Conservation (phyloP, 1,284 basidiomycete species). For the Irpex sp. region DNA sequence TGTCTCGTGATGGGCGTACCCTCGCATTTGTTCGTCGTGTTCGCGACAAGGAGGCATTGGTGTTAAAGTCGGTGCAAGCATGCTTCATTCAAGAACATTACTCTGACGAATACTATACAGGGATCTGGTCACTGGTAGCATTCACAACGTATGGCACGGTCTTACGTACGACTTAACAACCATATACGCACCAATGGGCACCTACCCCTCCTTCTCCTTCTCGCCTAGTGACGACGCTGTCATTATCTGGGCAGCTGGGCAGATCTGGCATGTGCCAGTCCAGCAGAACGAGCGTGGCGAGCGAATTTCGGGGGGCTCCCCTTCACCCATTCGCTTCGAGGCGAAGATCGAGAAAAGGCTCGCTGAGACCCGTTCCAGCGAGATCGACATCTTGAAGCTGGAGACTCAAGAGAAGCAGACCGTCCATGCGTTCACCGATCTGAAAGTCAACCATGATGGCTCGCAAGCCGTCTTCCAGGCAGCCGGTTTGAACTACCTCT, state of each 20-base stretch:
- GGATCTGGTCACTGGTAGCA: conserved; percentile 58
- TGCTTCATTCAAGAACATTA: background rate
- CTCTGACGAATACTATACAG: conserved; percentile 28
- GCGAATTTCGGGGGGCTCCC: conserved; percentile 33
- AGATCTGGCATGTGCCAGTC: conserved; percentile 58
- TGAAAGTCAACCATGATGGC: conserved; percentile 49
- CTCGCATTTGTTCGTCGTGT: conserved; percentile 69
- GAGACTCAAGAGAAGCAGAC: conserved; percentile 52
- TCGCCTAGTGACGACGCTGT: conserved; percentile 55
- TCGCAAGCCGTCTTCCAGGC: conserved; percentile 49
- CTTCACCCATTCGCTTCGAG: conserved; percentile 48
- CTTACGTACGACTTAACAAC: conserved; percentile 58
- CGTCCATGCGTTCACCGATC: conserved; percentile 54
- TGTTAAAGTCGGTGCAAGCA: conserved; percentile 50
- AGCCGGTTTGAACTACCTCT: conserved; percentile 46
- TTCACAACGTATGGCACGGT: conserved; percentile 63
- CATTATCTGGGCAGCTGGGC: conserved; percentile 67
- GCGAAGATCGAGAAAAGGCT: conserved; percentile 58
- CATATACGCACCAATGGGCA: conserved; percentile 67
- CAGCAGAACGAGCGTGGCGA: conserved; percentile 44
- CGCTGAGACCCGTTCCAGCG: conserved; percentile 49
- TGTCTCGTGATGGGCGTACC: conserved; percentile 63
- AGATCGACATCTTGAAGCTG: conserved; percentile 41
- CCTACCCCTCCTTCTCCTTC: conserved; percentile 70
- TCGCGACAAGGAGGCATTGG: conserved; percentile 64